phyloP scores from a whole-genome alignment of 768 basidiomycete species.

The Serendipita sp. region DNA sequence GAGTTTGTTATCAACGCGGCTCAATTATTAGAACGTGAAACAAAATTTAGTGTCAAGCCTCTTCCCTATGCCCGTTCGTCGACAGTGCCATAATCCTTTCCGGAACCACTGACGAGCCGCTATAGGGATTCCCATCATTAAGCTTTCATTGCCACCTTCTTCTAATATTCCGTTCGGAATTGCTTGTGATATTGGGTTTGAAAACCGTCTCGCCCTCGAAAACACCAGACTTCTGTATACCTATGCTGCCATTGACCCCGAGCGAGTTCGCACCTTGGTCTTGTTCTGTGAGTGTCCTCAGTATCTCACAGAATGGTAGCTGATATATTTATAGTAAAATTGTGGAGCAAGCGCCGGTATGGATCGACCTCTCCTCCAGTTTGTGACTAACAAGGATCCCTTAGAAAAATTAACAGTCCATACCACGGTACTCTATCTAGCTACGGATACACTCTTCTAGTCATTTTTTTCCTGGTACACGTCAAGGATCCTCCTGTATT shows the following conservation, averaged over 20 bases:
- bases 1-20: slow-evolving; percentile 92
- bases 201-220: slow-evolving; percentile 91
- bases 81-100: not conserved
- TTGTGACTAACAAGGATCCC: not conserved
- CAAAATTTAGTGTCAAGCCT: slow-evolving; percentile 90
- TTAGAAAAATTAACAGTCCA: slow-evolving; percentile 93
- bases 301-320: slow-evolving; percentile 6
- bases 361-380: slow-evolving; percentile 10
- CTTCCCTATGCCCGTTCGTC: slow-evolving; percentile 68
- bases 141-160: slow-evolving; percentile 80
- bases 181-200: slow-evolving; percentile 96
- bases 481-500: slow-evolving; percentile 95
- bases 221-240: slow-evolving; percentile 93
- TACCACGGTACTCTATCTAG: slow-evolving; percentile 94
- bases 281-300: slow-evolving; percentile 67
- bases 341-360: slow-evolving; percentile 92
- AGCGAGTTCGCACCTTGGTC: slow-evolving; percentile 83
- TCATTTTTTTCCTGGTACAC: slow-evolving; percentile 94
- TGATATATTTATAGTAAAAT: slow-evolving; percentile 53
- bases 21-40: slow-evolving; percentile 84
- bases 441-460: slow-evolving; percentile 94
- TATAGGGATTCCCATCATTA: slow-evolving; percentile 77
- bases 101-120: not conserved
- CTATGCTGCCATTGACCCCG: slow-evolving; percentile 93
- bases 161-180: slow-evolving; percentile 72